phyloP scores from a whole-genome alignment of 1,139 yeast species.

The Spencermartinsiella ligniputridi region DNA sequence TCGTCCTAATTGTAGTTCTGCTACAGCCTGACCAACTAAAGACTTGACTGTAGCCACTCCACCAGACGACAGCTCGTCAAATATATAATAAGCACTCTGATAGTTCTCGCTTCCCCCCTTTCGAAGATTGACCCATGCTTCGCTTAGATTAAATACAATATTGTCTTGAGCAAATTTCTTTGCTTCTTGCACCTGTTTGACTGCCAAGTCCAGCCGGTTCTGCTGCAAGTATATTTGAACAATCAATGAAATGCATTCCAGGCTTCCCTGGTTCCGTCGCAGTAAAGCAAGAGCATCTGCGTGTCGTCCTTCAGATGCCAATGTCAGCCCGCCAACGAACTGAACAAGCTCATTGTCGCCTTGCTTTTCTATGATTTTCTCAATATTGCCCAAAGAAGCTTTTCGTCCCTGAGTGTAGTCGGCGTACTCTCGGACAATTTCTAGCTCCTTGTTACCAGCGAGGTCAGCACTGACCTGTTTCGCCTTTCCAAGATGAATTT shows the following conservation, averaged over 20 bases:
- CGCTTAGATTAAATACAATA: slow-evolving; percentile 62
- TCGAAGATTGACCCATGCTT: slow-evolving; percentile 58
- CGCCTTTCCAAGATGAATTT: slow-evolving; percentile 33
- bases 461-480: slow-evolving; percentile 29
- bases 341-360: slow-evolving; percentile 28
- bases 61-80: slow-evolving; percentile 59
- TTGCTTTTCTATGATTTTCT: slow-evolving; percentile 22
- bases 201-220: slow-evolving; percentile 34
- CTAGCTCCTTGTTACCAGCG: slow-evolving; percentile 17
- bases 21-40: slow-evolving; percentile 44
- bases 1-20: slow-evolving; percentile 45
- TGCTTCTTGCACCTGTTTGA: slow-evolving; percentile 31
- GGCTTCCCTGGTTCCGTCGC: slow-evolving; percentile 29
- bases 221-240: slow-evolving; percentile 36
- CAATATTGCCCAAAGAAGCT: slow-evolving; percentile 17
- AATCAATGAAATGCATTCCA: slow-evolving; percentile 36
- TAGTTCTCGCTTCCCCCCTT: slow-evolving; percentile 55
- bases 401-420: slow-evolving; percentile 18
- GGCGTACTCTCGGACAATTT: slow-evolving; percentile 22
- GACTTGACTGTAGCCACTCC: slow-evolving; percentile 45
- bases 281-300: slow-evolving; percentile 35
- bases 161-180: slow-evolving; percentile 58
- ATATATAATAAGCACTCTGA: slow-evolving; percentile 63
- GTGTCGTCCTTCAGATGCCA: slow-evolving; percentile 27
- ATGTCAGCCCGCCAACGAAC: slow-evolving; percentile 34